Base-by-base conservation (phyloP, 495 filamentous ascomycete species). In the Geoglossum glabrum region DNA sequence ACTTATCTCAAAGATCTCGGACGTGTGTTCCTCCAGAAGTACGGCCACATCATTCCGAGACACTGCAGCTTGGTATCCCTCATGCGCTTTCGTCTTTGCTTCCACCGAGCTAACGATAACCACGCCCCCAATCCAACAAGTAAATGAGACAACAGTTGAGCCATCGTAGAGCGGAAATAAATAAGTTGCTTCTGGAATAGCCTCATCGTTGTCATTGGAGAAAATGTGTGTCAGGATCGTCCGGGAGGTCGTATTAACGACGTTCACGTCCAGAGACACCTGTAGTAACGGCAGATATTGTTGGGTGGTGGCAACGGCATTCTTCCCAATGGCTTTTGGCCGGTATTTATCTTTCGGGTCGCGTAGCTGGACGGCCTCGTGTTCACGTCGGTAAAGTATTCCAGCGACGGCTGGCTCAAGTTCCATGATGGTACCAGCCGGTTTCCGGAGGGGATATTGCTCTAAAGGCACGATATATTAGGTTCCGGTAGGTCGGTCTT, bases 1-100 rank as follows among this genome's bases (percentile, higher is more conserved):
- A 8, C 46, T 54, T 0, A 62, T 66, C 47, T 63, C 56, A 43
- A 68, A 67, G 23, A 67, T 57, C 30, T 68, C 66, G 43, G 65
- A 61, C 0, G 61, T 61, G 7, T 61, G 38, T 56, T 68, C 61
- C 55, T 67, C 62, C 26, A 67, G 61, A 13, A 68, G 54, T 0
- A 59, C 64, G 25, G 66, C 65, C 0, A 55, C 58, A 8, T 59
- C 13, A 26, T 59, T 34, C 11, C 56, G 23, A 1, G 28, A 57
- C 8, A 68, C 58, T 26, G 65, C 65, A 15, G 61, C 28, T 34
- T 34, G 4, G 11, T 34, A 34, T 34, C 11, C 31, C 31, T 4
- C 31, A 4, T 34, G 4, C 31, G 31, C 31, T 34, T 5, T 11
- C 4, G 4, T 11, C 31, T 34, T 34, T 4, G 31, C 5, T 11